Evolutionary conservation across 208 protist genomes (phyloP).

Genomic region (Crithidia sp.): DNA sequence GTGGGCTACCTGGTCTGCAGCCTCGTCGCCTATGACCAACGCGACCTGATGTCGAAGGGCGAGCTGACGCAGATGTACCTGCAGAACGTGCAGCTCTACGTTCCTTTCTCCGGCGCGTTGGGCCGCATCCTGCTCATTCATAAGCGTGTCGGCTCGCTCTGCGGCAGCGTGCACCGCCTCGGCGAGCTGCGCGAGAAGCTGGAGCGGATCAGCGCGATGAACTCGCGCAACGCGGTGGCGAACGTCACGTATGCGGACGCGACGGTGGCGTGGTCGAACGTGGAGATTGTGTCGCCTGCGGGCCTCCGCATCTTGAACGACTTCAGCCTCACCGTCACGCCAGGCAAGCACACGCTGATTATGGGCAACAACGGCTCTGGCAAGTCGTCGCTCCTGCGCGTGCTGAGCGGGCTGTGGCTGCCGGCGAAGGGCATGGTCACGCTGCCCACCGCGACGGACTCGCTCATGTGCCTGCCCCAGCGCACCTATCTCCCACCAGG

Average conservation of each 20-base stretch:
- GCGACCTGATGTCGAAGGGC: slow-evolving; percentile 36
- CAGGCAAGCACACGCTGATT: slow-evolving; percentile 71
- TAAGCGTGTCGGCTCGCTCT: slow-evolving; percentile 77
- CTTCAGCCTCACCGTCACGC: slow-evolving; percentile 63
- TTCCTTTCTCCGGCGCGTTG: slow-evolving; percentile 72
- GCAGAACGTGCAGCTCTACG: slow-evolving; percentile 75
- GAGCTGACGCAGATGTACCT: slow-evolving; percentile 76
- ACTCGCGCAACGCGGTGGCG: slow-evolving; percentile 16
- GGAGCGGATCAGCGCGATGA: slow-evolving; percentile 31
- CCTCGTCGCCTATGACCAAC: slow-evolving; percentile 49
- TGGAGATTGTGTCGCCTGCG: slow-evolving; percentile 62
- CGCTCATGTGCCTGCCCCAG: slow-evolving; percentile 77
- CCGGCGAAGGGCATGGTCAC: slow-evolving; percentile 54
- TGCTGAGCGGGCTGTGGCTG: slow-evolving; percentile 80
- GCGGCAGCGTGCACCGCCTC: slow-evolving; percentile 78
- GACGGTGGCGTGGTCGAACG: slow-evolving; percentile 58
- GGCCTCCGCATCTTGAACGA: slow-evolving; percentile 52
- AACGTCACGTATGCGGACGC: slow-evolving; percentile 31
- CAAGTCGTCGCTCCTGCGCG: slow-evolving; percentile 84
- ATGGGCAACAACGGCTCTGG: slow-evolving; percentile 91
- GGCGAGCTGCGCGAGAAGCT: slow-evolving; percentile 82
- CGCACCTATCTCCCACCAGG: slow-evolving; percentile 82
- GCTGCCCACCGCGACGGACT: slow-evolving; percentile 29
- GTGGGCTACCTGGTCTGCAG: slow-evolving; percentile 81
- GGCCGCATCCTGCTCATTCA: slow-evolving; percentile 80